Evolutionary conservation across 768 basidiomycete genomes (phyloP).

Genomic region (Leccinum subtestaceum): DNA sequence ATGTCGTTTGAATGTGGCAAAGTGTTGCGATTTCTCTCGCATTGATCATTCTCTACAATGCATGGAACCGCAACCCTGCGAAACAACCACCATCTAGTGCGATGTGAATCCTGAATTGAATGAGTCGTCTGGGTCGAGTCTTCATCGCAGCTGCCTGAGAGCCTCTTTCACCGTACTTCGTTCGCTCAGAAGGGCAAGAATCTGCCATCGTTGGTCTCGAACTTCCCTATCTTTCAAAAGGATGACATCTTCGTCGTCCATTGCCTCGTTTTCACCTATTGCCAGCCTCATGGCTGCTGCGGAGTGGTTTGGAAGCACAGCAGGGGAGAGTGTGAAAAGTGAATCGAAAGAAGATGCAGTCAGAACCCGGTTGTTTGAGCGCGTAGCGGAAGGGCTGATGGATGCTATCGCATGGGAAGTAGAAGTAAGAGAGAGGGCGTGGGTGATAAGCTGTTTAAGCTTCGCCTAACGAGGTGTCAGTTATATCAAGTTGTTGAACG

Average conservation of each 20-base stretch:
- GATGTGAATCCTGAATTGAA: background rate
- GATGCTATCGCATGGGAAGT: constrained; percentile 75
- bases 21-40: background rate
- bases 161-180: constrained; percentile 69
- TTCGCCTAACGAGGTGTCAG: constrained; percentile 51
- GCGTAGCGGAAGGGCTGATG: constrained; percentile 56
- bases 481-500: background rate
- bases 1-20: background rate
- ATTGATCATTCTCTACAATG: background rate
- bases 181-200: constrained; percentile 70
- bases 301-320: constrained; percentile 74
- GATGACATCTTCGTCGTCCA: constrained; percentile 45
- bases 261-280: constrained; percentile 47
- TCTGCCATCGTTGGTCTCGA: constrained; percentile 71
- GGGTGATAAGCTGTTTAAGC: constrained; percentile 79
- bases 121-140: background rate
- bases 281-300: constrained; percentile 74
- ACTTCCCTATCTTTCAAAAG: constrained; percentile 63
- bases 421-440: constrained; percentile 73
- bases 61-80: background rate
- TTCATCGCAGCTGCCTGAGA: constrained; percentile 38
- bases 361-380: constrained; percentile 44
- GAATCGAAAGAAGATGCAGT: constrained; percentile 72
- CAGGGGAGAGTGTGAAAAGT: constrained; percentile 72
- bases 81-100: background rate